phyloP scores from a whole-genome alignment of 1,284 basidiomycete species.

The Veloboletus limbatus region DNA sequence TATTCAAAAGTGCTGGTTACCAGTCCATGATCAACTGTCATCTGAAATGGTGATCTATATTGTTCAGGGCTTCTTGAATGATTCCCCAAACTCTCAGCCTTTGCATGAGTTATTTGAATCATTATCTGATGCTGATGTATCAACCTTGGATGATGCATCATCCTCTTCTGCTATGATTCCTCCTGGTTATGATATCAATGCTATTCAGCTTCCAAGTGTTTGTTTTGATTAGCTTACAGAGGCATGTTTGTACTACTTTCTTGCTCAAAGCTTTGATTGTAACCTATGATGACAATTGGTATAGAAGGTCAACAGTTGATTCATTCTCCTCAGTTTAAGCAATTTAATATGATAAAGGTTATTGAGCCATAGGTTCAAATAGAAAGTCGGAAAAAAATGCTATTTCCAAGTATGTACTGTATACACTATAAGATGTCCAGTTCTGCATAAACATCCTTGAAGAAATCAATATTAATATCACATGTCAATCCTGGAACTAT shows the following conservation, averaged over 20 bases:
- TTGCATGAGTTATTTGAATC: not conserved
- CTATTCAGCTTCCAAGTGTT: not conserved
- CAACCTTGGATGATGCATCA: not conserved
- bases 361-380: no score
- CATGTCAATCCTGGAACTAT: not conserved
- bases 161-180: not conserved
- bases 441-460: not conserved
- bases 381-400: no score
- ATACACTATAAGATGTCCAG: not conserved
- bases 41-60: not conserved
- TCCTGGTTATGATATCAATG: not conserved
- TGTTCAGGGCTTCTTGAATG: not conserved
- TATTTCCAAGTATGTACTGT: no score
- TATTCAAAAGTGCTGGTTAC: not conserved
- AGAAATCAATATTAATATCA: not conserved
- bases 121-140: not conserved
- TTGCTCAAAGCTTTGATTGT: no score
- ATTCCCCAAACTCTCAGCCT: not conserved
- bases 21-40: not conserved
- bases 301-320: no score
- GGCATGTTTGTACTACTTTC: no score
- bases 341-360: no score
- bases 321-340: no score
- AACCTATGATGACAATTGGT: no score
- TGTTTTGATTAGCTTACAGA: no score